A percentile compares a stretch with the other conserved stretches of the same genome.
These are phyloP conservation scores for Seminavis robusta DNA, from an alignment of 108 stramenopile genomes.

Conservation along the genomic window DNA sequence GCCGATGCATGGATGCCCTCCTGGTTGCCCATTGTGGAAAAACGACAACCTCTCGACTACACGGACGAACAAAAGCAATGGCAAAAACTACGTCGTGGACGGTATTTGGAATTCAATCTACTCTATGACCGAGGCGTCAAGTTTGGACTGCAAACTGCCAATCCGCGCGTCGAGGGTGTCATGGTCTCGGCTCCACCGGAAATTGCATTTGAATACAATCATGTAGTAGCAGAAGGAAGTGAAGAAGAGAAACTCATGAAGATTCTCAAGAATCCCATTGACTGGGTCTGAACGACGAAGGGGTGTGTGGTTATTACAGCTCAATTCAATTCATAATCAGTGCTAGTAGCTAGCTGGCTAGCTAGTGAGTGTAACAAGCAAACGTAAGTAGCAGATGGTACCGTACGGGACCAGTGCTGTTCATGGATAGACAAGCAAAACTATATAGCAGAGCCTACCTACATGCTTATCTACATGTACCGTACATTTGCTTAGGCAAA, in stretches of 20 bases:
- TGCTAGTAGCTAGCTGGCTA: too few relatives aligned
- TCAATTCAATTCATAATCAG: too few relatives aligned
- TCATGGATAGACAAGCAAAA: too few relatives aligned
- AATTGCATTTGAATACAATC: conserved; percentile 87
- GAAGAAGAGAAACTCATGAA: conserved; percentile 68
- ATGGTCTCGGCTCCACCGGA: conserved; percentile 88
- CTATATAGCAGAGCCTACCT: too few relatives aligned
- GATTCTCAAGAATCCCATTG: conserved; percentile 67
- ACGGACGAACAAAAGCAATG: conserved; percentile 81
- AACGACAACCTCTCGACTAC: conserved; percentile 38
- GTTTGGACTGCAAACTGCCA: conserved; percentile 81
- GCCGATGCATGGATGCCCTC: conserved; percentile 89
- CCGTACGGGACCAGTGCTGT: too few relatives aligned
- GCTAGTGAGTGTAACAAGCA: too few relatives aligned
- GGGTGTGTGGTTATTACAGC: too few relatives aligned
- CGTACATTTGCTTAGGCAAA: too few relatives aligned
- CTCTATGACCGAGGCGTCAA: conserved; percentile 89
- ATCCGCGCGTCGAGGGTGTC: conserved; percentile 86
- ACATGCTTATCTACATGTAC: too few relatives aligned
- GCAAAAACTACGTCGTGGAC: conserved; percentile 74
- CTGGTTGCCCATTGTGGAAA: conserved; percentile 78
- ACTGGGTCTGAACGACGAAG: conserved; percentile 47
- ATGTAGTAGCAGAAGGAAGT: conserved; percentile 58
- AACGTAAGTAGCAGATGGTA: too few relatives aligned
- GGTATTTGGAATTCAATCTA: conserved; percentile 88